Conservation (phyloP, 805 yeast genomes). For the Saccharomycopsis lassenensis region DNA sequence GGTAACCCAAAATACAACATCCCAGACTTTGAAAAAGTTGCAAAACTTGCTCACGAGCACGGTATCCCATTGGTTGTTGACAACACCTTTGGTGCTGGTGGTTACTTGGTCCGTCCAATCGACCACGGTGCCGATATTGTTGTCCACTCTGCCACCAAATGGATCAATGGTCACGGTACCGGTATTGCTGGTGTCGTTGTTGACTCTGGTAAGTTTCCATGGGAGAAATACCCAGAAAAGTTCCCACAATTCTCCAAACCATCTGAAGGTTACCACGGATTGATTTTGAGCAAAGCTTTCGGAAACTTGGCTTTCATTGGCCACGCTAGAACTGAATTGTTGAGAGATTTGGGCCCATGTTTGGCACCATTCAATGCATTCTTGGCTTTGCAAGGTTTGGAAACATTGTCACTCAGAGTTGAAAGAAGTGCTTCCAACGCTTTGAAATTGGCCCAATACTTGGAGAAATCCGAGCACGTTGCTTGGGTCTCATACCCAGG, state of each 20-base stretch:
- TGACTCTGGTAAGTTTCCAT: constrained; percentile 89
- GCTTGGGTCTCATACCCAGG: constrained; percentile 92
- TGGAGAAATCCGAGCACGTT: constrained; percentile 65
- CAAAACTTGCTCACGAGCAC: constrained; percentile 67
- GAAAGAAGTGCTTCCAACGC: constrained; percentile 88
- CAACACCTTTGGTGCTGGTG: constrained; percentile 97
- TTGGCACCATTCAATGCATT: constrained; percentile 84
- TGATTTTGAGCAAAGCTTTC: constrained; percentile 68
- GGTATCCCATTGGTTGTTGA: constrained; percentile 90
- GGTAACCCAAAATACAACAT: constrained; percentile 91
- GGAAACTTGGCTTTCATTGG: constrained; percentile 73
- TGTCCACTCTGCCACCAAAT: constrained; percentile 90
- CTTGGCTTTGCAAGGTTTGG: constrained; percentile 82
- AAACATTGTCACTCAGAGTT: constrained; percentile 85
- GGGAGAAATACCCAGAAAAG: constrained; percentile 74
- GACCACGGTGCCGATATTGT: constrained; percentile 88
- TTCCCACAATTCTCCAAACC: constrained; percentile 90
- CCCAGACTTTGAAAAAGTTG: constrained; percentile 77
- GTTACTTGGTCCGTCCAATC: constrained; percentile 73
- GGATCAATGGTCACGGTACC: constrained; percentile 97
- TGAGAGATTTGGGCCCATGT: constrained; percentile 88
- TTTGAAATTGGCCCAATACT: constrained; percentile 62
- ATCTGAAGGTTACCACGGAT: constrained; percentile 88
- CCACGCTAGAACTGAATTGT: constrained; percentile 70
- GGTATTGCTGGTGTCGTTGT: constrained; percentile 87